Conservation (phyloP, 371 early-diverging fungal genomes). For the Rozella allomycis region DNA sequence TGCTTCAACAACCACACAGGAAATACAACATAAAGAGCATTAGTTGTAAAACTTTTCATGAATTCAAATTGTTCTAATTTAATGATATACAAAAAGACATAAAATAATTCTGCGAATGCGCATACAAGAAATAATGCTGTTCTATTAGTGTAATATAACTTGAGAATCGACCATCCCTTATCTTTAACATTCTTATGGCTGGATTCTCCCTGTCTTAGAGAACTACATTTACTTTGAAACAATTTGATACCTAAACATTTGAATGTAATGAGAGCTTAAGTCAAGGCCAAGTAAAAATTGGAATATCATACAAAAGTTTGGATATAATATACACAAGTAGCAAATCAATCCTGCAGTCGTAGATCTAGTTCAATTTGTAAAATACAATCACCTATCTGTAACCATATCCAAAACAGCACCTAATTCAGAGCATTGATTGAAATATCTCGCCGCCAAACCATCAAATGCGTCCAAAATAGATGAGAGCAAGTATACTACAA, state of each 20-base stretch:
- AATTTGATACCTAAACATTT: slow-evolving; percentile 62
- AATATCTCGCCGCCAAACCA: slow-evolving; percentile 74
- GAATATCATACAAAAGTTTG: slow-evolving; percentile 45
- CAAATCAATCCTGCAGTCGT: slow-evolving; percentile 77
- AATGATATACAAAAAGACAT: slow-evolving; percentile 57
- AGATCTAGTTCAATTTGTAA: slow-evolving; percentile 10
- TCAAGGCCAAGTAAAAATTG: slow-evolving; percentile 76
- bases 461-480: slow-evolving; percentile 85
- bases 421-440: slow-evolving; percentile 75
- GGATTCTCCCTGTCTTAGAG: slow-evolving; percentile 56
- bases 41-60: no score
- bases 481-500: slow-evolving; percentile 48
- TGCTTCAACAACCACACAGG: no score
- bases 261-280: slow-evolving; percentile 87
- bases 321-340: slow-evolving; percentile 46
- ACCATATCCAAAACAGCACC: slow-evolving; percentile 95
- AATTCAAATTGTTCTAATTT: no score
- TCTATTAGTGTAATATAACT: slow-evolving; percentile 71
- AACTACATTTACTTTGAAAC: slow-evolving; percentile 15
- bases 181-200: slow-evolving; percentile 67
- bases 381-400: slow-evolving; percentile 52
- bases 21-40: no score
- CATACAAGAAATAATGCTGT: slow-evolving; percentile 70
- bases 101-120: slow-evolving; percentile 71
- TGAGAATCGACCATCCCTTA: slow-evolving; percentile 43